Evolutionary conservation across 2,329 filamentous ascomycete species (phyloP), one percentile per base, ranked within the genome.

Genomic region (Aspergillus fumigatus): DNA sequence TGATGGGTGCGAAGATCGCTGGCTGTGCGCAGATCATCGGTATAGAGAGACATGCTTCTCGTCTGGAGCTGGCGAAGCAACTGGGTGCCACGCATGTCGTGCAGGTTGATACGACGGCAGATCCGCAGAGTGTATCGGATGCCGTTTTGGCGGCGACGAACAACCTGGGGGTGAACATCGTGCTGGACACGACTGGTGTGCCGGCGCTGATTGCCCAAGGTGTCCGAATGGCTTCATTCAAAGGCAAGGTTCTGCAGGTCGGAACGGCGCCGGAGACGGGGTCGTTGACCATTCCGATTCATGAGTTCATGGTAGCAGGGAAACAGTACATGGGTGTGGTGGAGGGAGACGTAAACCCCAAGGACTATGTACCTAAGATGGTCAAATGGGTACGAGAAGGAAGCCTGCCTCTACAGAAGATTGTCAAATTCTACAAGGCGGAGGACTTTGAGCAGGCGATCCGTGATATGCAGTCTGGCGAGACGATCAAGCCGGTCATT

Each of bases 101-200:
- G 5, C 23, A 8, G 19, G 50, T 57, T 21, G 70, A 77, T 56
- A 65, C 70, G 11, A 67, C 63, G 8, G 53, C 50, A n/a, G 49
- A 54, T n/a, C 25, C 59, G 10, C 23, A 48, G 4, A 62, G 65
- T n/a, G 60, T 80, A 1, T 65, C 64, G 0, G 65, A 72, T 35
- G 72, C 70, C 3, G 67, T 80, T 19, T 62, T 66, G 19, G 70
- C 70, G 5, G 59, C 75, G 3, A 69, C 70, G 0, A 69, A 71
- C 3, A 71, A 69, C 0, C 57, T 73, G 0, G 80, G 80, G 0
- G 71, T 77, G 0, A 77, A 74, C 2, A 69, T 81, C 35, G 73
- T 73, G 4, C 72, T 84, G 51, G 81, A 84, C 53, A 82, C 80
- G 0, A 82, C 79, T 1, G 82, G 79, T 0, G 73, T 74, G 0